A percentile compares a stretch with the other conserved stretches of the same genome.
Evolutionary conservation across 2,329 filamentous ascomycete genomes (phyloP).

Genomic region (Triangularia verruculosa): DNA sequence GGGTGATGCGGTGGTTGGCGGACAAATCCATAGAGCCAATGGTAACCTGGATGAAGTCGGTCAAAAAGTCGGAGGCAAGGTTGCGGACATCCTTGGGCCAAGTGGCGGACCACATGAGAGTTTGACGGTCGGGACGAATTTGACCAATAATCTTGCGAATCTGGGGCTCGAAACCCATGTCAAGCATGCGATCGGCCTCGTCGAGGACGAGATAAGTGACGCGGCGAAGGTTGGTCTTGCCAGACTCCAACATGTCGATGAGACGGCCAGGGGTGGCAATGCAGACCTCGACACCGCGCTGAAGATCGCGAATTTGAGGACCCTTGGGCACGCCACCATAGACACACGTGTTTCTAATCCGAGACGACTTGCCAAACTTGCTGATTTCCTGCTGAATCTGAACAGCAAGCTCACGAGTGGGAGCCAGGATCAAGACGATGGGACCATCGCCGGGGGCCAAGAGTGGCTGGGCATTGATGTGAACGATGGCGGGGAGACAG

Average conservation of each 20-base stretch:
- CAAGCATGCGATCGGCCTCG: conserved; percentile 98
- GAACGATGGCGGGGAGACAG: conserved; percentile 95
- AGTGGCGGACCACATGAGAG: conserved; percentile 99
- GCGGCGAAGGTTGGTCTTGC: conserved; percentile 95
- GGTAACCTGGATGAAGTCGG: conserved; percentile 98
- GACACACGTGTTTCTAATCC: conserved; percentile 97
- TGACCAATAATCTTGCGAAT: conserved; percentile 98
- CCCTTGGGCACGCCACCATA: conserved; percentile 99
- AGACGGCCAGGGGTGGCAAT: conserved; percentile 97
- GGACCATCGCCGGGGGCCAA: conserved; percentile 92
- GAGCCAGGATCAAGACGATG: conserved; percentile 92
- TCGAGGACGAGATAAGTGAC: conserved; percentile 98
- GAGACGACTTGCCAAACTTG: conserved; percentile 97
- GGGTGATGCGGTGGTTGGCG: conserved; percentile 96
- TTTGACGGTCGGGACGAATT: conserved; percentile 97
- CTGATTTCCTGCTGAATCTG: conserved; percentile 98
- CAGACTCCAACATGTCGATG: conserved; percentile 97
- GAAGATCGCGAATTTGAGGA: conserved; percentile 90
- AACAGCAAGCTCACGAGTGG: conserved; percentile 94
- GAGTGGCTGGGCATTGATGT: conserved; percentile 98
- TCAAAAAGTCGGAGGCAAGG: conserved; percentile 84
- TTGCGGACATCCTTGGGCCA: conserved; percentile 99
- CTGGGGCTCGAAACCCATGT: conserved; percentile 99
- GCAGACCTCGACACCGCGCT: conserved; percentile 94
- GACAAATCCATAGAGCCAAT: conserved; percentile 94